Evolutionary conservation across 164 flowering plant genomes (phyloP).

Genomic region (Houttuynia cordata): DNA sequence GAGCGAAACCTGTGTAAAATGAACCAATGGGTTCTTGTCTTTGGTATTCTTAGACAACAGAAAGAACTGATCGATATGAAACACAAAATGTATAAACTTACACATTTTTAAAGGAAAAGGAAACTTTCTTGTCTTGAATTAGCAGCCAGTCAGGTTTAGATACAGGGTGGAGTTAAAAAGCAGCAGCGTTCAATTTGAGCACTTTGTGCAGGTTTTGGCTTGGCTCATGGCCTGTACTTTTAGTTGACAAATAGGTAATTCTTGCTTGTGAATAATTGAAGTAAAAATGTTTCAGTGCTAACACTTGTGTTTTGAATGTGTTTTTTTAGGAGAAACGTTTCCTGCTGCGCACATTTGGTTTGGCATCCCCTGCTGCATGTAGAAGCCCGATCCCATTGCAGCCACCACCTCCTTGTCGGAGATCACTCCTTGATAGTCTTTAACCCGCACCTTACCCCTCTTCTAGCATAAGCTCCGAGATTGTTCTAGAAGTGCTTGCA

Average conservation of each 20-base stretch:
- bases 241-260: not conserved
- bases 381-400: conserved; percentile 31
- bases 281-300: conserved; percentile 3
- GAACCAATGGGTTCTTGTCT: not conserved
- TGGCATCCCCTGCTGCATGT: conserved; percentile 45
- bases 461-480: not conserved
- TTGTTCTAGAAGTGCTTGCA: conserved; percentile 5
- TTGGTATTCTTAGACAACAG: not conserved
- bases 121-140: not conserved
- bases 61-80: not conserved
- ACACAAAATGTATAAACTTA: too few species aligned
- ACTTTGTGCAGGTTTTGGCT: not conserved
- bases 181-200: not conserved
- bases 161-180: not conserved
- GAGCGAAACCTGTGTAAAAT: not conserved
- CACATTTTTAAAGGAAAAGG: too few species aligned
- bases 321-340: conserved; percentile 74
- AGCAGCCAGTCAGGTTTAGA: not conserved
- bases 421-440: conserved; percentile 78
- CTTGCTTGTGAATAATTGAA: not conserved
- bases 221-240: not conserved
- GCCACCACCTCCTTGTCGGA: conserved; percentile 71
- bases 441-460: conserved; percentile 14
- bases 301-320: conserved; percentile 4
- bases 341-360: conserved; percentile 65